Percentiles rank a stretch among this genome's conserved stretches.
These are phyloP conservation scores for Erythrobasidium hasegawianum DNA, from an alignment of 1,284 basidiomycete species.

Conservation along the genomic window DNA sequence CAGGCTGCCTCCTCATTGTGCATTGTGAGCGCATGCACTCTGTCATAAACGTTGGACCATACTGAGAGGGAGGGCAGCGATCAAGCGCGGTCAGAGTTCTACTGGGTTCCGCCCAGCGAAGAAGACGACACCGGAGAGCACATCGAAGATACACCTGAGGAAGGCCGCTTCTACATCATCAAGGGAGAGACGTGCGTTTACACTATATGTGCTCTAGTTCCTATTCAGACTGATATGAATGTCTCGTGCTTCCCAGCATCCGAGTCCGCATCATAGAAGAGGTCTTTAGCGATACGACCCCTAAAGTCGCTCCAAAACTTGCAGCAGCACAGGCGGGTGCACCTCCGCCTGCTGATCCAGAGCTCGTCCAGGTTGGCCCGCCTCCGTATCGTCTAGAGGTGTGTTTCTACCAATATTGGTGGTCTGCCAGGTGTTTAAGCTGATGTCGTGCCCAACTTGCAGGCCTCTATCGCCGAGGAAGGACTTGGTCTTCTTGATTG, in stretches of 20 bases:
- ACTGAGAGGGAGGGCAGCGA: too few relatives aligned
- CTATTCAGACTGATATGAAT: too few relatives aligned
- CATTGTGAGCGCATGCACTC: constrained; percentile 69
- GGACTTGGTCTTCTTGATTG: constrained; percentile 66
- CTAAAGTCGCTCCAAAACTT: constrained; percentile 30
- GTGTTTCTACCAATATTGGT: too few relatives aligned
- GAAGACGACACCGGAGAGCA: constrained; percentile 41
- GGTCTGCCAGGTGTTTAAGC: background rate
- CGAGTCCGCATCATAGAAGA: constrained; percentile 24
- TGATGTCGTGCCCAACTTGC: constrained; percentile 2
- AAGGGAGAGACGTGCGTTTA: constrained; percentile 8
- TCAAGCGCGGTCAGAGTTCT: constrained; percentile 49
- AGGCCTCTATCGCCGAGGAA: constrained; percentile 86
- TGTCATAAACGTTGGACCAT: too few relatives aligned
- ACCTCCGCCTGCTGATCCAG: constrained; percentile 4
- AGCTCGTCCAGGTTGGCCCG: constrained; percentile 4
- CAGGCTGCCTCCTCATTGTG: constrained; percentile 66
- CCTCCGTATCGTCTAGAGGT: constrained; percentile 26
- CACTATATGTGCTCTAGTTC: too few relatives aligned
- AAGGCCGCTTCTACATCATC: constrained; percentile 31
- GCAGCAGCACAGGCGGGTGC: constrained; percentile 5
- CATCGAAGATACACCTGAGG: constrained; percentile 34
- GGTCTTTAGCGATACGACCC: constrained; percentile 31
- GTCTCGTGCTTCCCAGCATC: constrained; percentile 5
- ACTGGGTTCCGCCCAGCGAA: constrained; percentile 50